Base-by-base conservation (phyloP, 176 grass and related monocot genomes). In the Zoysia pacifica region DNA sequence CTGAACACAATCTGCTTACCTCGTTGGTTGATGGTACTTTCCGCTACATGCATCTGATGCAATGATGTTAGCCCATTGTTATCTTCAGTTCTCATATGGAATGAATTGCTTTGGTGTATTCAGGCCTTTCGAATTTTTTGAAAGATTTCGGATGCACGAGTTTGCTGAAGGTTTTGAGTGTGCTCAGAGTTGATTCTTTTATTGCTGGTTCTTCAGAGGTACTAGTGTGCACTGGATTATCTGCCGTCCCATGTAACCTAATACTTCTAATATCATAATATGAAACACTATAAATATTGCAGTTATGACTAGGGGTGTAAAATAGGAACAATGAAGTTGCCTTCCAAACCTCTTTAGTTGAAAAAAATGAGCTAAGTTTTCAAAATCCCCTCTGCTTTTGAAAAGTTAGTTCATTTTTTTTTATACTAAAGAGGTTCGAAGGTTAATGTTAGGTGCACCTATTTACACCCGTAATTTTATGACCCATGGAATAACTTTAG, bases 111-210 rank as follows among this genome's bases (percentile, higher is more conserved):
- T 87, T 61, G 20, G 49, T 67, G 38, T 70, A 54, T 76, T 5
- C 83, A 99, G 96, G 64, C 96, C 96, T 50, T 88, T 86, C 1
- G 86, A 95, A 59, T 76, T 93, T 55, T 82, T 95, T 68, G 96
- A 99, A 83, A 77, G 76, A 46, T 89, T 95, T 73, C 85, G 82
- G 81, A 93, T 84, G 90, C 90, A 91, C 51, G 96, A 99, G 73
- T 95, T 99, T 69, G 72, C 90, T 20, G 92, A 99, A 86, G 86
- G 89, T 87, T 93, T 95, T 46, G 96, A 93, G 62, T 95, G 96
- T 82, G 85, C 88, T 5, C 96, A 99, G 91, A 95, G 88, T 64
- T 99, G 79, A 98, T 86, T 39, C 28, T 47, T 46, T 51, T 79
- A 15, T 67, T 10, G 8, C 14, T 74, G 28, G 45, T 55, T 55